These are phyloP conservation scores for Botrytis aclada DNA, from an alignment of 2,329 filamentous ascomycete species.

Conservation along the genomic window DNA sequence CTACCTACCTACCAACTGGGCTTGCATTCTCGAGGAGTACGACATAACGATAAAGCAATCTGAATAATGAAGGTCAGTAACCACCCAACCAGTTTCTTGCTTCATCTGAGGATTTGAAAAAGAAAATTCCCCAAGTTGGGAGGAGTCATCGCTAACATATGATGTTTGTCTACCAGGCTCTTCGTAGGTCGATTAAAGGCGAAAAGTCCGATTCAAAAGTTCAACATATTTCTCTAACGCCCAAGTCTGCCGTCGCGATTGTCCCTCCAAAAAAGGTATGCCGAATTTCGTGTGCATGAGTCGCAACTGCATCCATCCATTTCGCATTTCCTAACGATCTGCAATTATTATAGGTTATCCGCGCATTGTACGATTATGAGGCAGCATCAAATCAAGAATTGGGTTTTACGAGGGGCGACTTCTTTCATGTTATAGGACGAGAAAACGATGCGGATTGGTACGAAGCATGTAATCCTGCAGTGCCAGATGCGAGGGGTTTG, in stretches of 20 bases:
- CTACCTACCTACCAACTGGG: background rate
- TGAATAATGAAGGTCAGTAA: slow-evolving; percentile 34
- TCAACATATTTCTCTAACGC: slow-evolving; percentile 63
- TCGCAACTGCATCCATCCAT: background rate
- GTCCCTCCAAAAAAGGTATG: slow-evolving; percentile 70
- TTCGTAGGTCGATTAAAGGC: slow-evolving; percentile 68
- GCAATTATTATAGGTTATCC: slow-evolving; percentile 70
- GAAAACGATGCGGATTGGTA: slow-evolving; percentile 97
- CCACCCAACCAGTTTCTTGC: background rate
- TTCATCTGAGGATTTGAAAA: background rate
- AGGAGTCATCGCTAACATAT: slow-evolving; percentile 27
- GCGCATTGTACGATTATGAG: slow-evolving; percentile 90
- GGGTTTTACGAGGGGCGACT: slow-evolving; percentile 91
- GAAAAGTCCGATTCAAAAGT: slow-evolving; percentile 59
- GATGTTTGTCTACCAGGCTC: slow-evolving; percentile 44
- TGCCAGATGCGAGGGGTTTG: slow-evolving; percentile 82
- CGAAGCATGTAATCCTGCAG: slow-evolving; percentile 91
- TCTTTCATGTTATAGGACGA: slow-evolving; percentile 95
- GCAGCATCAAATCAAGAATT: slow-evolving; percentile 75
- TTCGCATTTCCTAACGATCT: background rate
- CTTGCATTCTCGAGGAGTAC: slow-evolving; percentile 19
- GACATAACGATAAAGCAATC: slow-evolving; percentile 28
- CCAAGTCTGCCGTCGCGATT: slow-evolving; percentile 68
- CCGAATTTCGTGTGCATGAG: slow-evolving; percentile 23
- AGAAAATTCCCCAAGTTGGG: no score